These are phyloP conservation scores for Heliocybe sulcata DNA, from an alignment of 1,284 basidiomycete genomes.

Conservation along the genomic window DNA sequence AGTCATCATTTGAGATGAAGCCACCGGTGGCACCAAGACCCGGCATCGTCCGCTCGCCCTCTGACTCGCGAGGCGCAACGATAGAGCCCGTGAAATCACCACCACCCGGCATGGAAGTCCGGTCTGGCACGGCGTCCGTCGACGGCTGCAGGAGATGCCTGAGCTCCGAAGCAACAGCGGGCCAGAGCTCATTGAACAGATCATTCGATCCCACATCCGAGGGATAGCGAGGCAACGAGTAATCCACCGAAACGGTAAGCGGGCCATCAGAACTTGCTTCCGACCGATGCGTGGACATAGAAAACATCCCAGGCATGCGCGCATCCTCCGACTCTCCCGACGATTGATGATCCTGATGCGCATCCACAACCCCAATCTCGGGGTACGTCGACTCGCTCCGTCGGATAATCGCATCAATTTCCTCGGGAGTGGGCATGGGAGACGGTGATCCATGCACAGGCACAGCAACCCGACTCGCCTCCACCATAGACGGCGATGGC, in stretches of 20 bases:
- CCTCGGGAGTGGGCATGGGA: background rate
- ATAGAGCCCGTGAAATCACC: too few relatives aligned
- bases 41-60: too few relatives aligned
- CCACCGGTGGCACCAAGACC: too few relatives aligned
- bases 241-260: slow-evolving; percentile 9
- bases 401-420: background rate
- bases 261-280: background rate
- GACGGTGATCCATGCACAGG: background rate
- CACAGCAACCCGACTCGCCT: background rate
- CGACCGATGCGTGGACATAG: background rate
- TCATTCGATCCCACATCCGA: slow-evolving; percentile 14
- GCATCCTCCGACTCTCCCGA: background rate
- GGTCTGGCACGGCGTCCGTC: background rate
- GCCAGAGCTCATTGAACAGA: slow-evolving; percentile 23
- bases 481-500: background rate
- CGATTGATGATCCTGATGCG: background rate
- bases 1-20: too few relatives aligned
- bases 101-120: background rate
- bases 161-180: slow-evolving; percentile 20
- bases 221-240: slow-evolving; percentile 7
- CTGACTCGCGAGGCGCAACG: too few relatives aligned
- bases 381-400: background rate
- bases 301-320: background rate
- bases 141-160: slow-evolving; percentile 20
- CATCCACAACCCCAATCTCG: background rate